Evolutionary conservation across 2,329 filamentous ascomycete genomes (phyloP).

Genomic region (Capronia americana): DNA sequence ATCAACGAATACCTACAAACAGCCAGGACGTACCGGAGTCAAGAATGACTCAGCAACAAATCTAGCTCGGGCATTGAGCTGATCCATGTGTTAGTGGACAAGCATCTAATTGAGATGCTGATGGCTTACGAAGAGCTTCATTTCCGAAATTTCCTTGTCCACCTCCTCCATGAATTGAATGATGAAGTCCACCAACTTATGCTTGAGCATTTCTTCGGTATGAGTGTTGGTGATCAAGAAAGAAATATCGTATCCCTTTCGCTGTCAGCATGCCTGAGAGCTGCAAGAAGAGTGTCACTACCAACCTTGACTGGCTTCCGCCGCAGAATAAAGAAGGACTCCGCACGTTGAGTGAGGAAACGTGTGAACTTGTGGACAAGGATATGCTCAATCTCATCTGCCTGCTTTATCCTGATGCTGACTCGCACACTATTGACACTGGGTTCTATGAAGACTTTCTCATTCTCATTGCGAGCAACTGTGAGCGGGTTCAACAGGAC

Average conservation of each 20-base stretch:
- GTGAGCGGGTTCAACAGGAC: slow-evolving; percentile 89
- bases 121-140: slow-evolving; percentile 88
- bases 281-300: neutral
- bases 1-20: neutral
- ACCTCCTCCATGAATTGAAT: slow-evolving; percentile 99
- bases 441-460: slow-evolving; percentile 93
- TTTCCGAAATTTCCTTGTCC: slow-evolving; percentile 99
- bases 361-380: slow-evolving; percentile 98
- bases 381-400: slow-evolving; percentile 98
- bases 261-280: slow-evolving; percentile 7
- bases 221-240: slow-evolving; percentile 99
- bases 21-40: slow-evolving; percentile 72
- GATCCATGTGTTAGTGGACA: slow-evolving; percentile 44
- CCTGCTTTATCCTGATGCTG: slow-evolving; percentile 99
- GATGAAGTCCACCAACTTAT: slow-evolving; percentile 98
- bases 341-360: slow-evolving; percentile 93
- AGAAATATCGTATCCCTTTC: slow-evolving; percentile 93
- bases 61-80: slow-evolving; percentile 95
- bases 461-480: slow-evolving; percentile 94
- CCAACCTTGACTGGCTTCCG: slow-evolving; percentile 91
- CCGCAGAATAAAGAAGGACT: slow-evolving; percentile 94
- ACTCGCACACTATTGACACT: slow-evolving; percentile 96
- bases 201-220: slow-evolving; percentile 97
- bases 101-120: slow-evolving; percentile 4
- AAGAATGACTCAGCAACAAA: slow-evolving; percentile 99